Percentiles rank a stretch among this genome's conserved stretches.
Conservation (phyloP, 2,329 filamentous ascomycete species). For the Cercospora sojina region DNA sequence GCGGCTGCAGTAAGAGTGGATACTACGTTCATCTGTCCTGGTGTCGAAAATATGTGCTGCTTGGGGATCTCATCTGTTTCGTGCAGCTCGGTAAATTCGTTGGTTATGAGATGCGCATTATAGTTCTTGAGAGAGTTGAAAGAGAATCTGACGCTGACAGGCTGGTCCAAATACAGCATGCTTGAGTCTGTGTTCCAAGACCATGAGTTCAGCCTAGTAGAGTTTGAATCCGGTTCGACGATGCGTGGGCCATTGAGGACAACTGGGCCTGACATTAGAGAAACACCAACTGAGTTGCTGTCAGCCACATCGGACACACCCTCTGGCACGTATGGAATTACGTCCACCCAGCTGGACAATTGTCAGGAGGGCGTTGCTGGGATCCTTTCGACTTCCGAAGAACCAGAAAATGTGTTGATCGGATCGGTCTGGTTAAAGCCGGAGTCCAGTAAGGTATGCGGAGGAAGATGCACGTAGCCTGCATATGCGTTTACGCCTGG, state of each 20-base stretch:
- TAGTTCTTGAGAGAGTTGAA: constrained; percentile 37
- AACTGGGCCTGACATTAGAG: constrained; percentile 51
- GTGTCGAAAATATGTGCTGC: constrained; percentile 46
- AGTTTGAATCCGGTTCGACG: constrained; percentile 55
- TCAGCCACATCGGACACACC: too few relatives aligned
- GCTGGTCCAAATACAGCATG: constrained; percentile 65
- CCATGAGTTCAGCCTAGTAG: constrained; percentile 54
- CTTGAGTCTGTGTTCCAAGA: constrained; percentile 35
- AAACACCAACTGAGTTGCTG: constrained; percentile 46
- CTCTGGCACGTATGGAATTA: too few relatives aligned
- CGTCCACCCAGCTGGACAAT: constrained; percentile 61
- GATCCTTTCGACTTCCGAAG: constrained; percentile 49
- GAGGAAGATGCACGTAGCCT: constrained; percentile 56
- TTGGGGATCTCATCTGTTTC: constrained; percentile 36
- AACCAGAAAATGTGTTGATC: constrained; percentile 39
- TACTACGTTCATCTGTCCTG: constrained; percentile 50
- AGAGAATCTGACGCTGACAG: constrained; percentile 34
- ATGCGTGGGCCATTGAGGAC: constrained; percentile 55
- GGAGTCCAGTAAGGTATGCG: constrained; percentile 1
- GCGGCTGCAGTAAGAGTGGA: constrained; percentile 55
- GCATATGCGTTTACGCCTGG: constrained; percentile 57
- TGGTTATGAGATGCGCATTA: constrained; percentile 35
- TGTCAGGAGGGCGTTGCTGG: constrained; percentile 49
- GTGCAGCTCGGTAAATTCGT: constrained; percentile 24
- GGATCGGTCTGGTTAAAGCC: constrained; percentile 5